A percentile compares a stretch with the other conserved stretches of the same genome.
Evolutionary conservation across 371 early-diverging fungal genomes (phyloP).

Genomic region (Mortierella sp.): DNA sequence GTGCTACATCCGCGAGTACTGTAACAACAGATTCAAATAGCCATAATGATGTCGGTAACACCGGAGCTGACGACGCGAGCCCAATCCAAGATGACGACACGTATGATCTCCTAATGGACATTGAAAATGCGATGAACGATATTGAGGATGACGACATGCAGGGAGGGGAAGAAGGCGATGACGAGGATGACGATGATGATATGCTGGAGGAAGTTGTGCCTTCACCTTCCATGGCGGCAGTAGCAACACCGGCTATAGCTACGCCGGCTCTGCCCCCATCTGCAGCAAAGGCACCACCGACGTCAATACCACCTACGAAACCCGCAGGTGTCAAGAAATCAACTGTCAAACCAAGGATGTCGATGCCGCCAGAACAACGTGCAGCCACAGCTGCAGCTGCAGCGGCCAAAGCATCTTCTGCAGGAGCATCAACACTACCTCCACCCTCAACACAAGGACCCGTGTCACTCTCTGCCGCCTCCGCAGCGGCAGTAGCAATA

Average conservation of each 20-base stretch:
- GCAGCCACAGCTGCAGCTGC: conserved; percentile 6
- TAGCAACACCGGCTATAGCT: conserved; percentile 58
- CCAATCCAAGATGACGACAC: conserved; percentile 22
- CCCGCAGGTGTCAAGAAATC: background rate
- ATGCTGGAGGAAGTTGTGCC: conserved; percentile 41
- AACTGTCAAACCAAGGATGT: conserved; percentile 14
- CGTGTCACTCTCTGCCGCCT: background rate
- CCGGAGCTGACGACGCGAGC: background rate
- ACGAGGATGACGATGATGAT: conserved; percentile 37
- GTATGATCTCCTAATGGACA: conserved; percentile 24
- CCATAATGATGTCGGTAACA: background rate
- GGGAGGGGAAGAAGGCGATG: conserved; percentile 34
- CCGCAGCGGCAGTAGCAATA: background rate
- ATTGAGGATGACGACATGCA: conserved; percentile 24
- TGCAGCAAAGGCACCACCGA: background rate
- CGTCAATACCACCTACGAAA: background rate
- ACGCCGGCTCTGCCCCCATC: conserved; percentile 54
- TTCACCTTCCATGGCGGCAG: conserved; percentile 36
- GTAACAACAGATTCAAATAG: background rate
- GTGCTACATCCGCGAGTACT: background rate
- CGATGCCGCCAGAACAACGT: conserved; percentile 10
- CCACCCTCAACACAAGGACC: background rate
- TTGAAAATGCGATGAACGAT: conserved; percentile 28
- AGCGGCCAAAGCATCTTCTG: conserved; percentile 8
- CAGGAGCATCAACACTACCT: conserved; percentile 5